Evolutionary conservation across 2,329 filamentous ascomycete species (phyloP), one percentile per base, ranked within the genome.

Genomic region (Pezicula neosporulosa): DNA sequence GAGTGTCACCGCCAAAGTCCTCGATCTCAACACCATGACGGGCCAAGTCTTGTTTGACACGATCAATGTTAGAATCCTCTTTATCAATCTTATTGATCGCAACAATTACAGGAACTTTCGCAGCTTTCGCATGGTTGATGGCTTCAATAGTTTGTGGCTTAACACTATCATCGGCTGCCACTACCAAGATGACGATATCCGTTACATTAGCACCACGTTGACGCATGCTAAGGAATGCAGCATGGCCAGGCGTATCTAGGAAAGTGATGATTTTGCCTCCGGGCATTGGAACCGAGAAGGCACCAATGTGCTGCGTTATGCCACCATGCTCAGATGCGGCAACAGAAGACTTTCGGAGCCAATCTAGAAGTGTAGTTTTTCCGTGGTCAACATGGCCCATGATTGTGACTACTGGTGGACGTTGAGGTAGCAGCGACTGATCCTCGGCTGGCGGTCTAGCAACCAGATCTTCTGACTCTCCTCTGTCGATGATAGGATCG

Each of bases 321-420:
- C 94, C 94, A 56, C 94, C 94, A 66, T 97, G 92, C 68, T 99
- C 94, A 49, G 87, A 84, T 6, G 90, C 90, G 39, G 87, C 95
- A 41, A 99, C 84, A 6, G 91, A 97, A 1, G 92, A 94, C 62
- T 96, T 95, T 36, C 94, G 88, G 42, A 99, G 76, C 72, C 86
- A 97, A 67, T 99, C 94, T 9, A 99, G 77, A 39, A 99, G 85
- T 0, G 95, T 99, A 1, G 94, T 99, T 74, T 99, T 99, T 49
- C 94, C 94, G 68, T 99, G 94, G 67, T 99, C 95, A 61, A 99
- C 94, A 59, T 99, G 94, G 2, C 94, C 94, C 95, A 99, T 99
- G 64, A 99, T 99, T 0, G 95, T 97, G 37, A 99, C 92, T 35
- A 99, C 90, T 0, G 94, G 95, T 7, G 94, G 93, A 15, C 95